A percentile compares a stretch with the other conserved stretches of the same genome.
Conservation (phyloP, 306 rosid species). For the Erythrophleum fordii region DNA sequence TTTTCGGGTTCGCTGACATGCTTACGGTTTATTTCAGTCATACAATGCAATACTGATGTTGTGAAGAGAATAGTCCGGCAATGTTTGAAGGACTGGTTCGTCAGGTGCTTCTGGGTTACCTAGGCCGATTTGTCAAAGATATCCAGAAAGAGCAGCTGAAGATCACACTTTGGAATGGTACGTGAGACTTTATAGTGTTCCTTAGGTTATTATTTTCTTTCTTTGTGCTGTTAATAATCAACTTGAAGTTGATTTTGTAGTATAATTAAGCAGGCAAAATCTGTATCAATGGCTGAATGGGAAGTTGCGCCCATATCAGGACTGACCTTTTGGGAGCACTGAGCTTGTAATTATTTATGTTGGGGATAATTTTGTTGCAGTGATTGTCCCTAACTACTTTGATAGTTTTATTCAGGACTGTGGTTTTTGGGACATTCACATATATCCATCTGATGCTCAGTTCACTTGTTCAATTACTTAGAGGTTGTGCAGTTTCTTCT, state of each 20-base stretch:
- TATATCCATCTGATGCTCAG: not conserved
- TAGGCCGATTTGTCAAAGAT: slow-evolving; percentile 82
- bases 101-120: slow-evolving; percentile 81
- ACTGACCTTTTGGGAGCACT: not conserved
- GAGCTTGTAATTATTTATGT: not conserved
- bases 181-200: not conserved
- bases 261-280: not conserved
- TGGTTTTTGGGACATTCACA: not conserved
- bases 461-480: not conserved
- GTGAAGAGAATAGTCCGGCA: slow-evolving; percentile 36
- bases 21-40: slow-evolving; percentile 39
- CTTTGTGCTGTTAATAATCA: not conserved
- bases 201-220: slow-evolving; percentile 9
- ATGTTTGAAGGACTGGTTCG: slow-evolving; percentile 89
- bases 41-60: slow-evolving; percentile 31
- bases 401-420: not conserved
- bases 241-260: not conserved
- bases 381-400: not conserved
- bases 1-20: slow-evolving; percentile 32
- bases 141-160: slow-evolving; percentile 89
- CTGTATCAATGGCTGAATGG: not conserved
- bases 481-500: not conserved
- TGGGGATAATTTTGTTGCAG: not conserved
- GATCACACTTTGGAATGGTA: slow-evolving; percentile 83
- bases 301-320: not conserved